Evolutionary conservation across 2,329 filamentous ascomycete genomes (phyloP), one percentile per base, ranked within the genome.

Genomic region (Stromatinia cepivora): DNA sequence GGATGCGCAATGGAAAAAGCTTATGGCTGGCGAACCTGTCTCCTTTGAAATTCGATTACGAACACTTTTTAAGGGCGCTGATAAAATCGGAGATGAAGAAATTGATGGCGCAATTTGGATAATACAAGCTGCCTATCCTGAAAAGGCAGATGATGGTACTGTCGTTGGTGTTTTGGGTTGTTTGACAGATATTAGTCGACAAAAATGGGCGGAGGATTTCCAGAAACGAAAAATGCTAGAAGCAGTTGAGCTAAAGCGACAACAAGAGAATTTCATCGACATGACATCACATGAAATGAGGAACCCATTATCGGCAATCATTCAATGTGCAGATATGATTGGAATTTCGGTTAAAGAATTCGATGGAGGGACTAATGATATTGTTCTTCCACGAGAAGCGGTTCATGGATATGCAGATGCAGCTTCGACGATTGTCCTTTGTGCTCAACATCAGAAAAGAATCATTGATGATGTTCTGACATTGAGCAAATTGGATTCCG

Each of bases 161-260:
- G 83, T 93, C 66, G 92, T 92, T 80, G 88, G 88, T 71, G 89
- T 93, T 4, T 93, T 94, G 74, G 91, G 91, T 66, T 92, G 89
- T 76, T 90, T 96, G 66, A 94, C 92, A 0, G 92, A 97, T 76
- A 97, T 97, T 72, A 93, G 90, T 36, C 87, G 91, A 67, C 92
- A 95, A 78, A 97, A 97, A 78, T 90, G 90, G 84, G 92, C 92
- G 22, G 75, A 76, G 46, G 72, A 56, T 20, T 74, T 75, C 22
- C 74, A 76, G 53, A 75, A 81, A 81, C 64, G 85, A 83, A 76
- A 84, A 85, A 71, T 73, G 71, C 34, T 72, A 56, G 84, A 88
- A 71, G 86, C 86, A 1, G 82, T 88, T 36, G 85, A 87, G 75
- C 84, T 84, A 42, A 87, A 85, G 74, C 81, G 89, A 7, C 90